Base-by-base conservation (phyloP, 352 stramenopile species). In the Globisporangium lucens region DNA sequence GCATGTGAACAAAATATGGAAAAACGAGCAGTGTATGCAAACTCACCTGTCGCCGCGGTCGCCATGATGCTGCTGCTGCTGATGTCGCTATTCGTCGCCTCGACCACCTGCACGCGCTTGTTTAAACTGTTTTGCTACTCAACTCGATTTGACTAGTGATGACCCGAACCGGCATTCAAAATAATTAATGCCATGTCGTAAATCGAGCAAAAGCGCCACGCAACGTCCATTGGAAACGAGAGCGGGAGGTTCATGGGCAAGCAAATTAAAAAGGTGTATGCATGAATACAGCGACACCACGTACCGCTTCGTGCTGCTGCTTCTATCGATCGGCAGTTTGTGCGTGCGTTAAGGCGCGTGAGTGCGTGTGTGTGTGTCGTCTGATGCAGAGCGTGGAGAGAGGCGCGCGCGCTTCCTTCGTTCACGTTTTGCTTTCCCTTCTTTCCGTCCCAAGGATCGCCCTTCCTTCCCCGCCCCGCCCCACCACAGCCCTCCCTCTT, bases 361-460 rank as follows among this genome's bases (percentile, higher is more conserved):
- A 24, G 13, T 24, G 15, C 27, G 27, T 30, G 55, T 60, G 55
- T 29, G 49, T 30, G 51, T 8, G 53, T 10, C 15, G 12, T 36
- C 27, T 30, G 53, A 38, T 36, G 55, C 55, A 36, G 20, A 13
- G 8, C 27, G 24, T 30, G 33, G 51, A 56, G 53, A 36, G 53
- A 58, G 52, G 56, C 33, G 56, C 33, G 56, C n/a, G 56, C 56
- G 30, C 55, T 47, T 61, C 56, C 56, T 46, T 46, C n/a, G 49
- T 29, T 30, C 55, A 10, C 15, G 5, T 22, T 58, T 17, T 60
- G 29, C 53, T 60, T 60, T 47, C 52, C 27, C 55, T 60, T 33
- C 52, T 60, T 43, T 60, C 27, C 56, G 15, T 61, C 33, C 33
- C 56, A 61, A 61, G 33, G 33, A 61, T 61, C 56, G 33, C 56